A percentile compares a stretch with the other conserved stretches of the same genome.
Conservation (phyloP, 305 asterid genomes). For the Lippia alba region DNA sequence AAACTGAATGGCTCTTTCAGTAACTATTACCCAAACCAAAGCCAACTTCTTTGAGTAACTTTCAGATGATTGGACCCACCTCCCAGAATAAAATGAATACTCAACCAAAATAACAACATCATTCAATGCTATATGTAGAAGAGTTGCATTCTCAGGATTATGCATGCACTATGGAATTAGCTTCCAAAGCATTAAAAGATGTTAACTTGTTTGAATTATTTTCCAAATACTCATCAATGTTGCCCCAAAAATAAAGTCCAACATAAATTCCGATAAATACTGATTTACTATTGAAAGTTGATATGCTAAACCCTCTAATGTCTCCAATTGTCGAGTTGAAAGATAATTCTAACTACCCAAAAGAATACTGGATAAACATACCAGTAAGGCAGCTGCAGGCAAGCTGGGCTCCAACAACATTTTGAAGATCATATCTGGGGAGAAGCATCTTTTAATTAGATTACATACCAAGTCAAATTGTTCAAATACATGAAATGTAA, state of each 20-base stretch:
- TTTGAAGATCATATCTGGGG: conserved; percentile 64
- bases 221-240: conserved; percentile 13
- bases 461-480: conserved; percentile 22
- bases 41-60: conserved; percentile 54
- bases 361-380: conserved; percentile 35
- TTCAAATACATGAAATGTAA: conserved; percentile 6
- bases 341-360: conserved; percentile 10
- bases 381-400: conserved; percentile 62
- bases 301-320: conserved; percentile 13
- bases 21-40: conserved; percentile 67
- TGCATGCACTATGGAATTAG: conserved; percentile 45
- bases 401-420: conserved; percentile 63
- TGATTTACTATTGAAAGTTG: conserved; percentile 6
- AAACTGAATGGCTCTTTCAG: conserved; percentile 63
- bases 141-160: conserved; percentile 54
- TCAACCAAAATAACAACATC: conserved; percentile 69
- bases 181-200: conserved; percentile 11
- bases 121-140: conserved; percentile 53
- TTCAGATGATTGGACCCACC: conserved; percentile 53
- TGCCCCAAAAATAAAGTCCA: conserved; percentile 15
- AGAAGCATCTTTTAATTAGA: conserved; percentile 44
- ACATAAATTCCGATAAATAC: conserved; percentile 14
- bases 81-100: conserved; percentile 56
- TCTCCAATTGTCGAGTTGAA: conserved; percentile 20
- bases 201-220: conserved; percentile 15